Conservation (phyloP, 83 land plant species). For the Thuja plicata region DNA sequence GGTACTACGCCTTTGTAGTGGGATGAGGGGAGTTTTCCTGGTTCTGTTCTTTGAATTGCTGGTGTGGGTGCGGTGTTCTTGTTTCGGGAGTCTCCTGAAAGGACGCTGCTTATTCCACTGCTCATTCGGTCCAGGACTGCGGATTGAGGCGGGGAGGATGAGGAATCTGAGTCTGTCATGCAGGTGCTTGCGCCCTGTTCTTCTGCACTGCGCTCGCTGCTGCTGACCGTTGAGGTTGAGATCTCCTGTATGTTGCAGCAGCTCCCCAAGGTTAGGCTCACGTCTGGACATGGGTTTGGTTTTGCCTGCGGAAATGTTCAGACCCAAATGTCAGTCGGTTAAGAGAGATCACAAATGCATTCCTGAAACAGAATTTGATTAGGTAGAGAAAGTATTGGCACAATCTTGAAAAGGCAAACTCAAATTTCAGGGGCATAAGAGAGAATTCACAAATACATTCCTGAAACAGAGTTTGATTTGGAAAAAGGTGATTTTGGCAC, state of each 20-base stretch:
- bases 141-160: neutral
- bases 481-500: no score
- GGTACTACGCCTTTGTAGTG: constrained; percentile 57
- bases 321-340: neutral
- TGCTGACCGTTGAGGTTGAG: neutral
- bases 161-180: neutral
- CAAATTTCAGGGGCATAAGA: no score
- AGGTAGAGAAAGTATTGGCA: no score
- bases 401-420: no score
- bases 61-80: neutral
- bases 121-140: neutral
- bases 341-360: no score
- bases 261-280: neutral
- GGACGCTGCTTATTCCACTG: neutral
- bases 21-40: constrained; percentile 34
- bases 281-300: neutral
- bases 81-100: neutral
- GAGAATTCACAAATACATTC: no score
- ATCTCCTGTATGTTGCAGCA: neutral
- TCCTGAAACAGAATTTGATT: no score
- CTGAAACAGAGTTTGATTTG: no score
- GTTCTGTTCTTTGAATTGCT: neutral
- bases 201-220: neutral
- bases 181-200: neutral
- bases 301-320: neutral